Percentiles rank a stretch among this genome's conserved stretches.
These are phyloP conservation scores for Collariella sp. DNA, from an alignment of 495 filamentous ascomycete genomes.

Conservation along the genomic window DNA sequence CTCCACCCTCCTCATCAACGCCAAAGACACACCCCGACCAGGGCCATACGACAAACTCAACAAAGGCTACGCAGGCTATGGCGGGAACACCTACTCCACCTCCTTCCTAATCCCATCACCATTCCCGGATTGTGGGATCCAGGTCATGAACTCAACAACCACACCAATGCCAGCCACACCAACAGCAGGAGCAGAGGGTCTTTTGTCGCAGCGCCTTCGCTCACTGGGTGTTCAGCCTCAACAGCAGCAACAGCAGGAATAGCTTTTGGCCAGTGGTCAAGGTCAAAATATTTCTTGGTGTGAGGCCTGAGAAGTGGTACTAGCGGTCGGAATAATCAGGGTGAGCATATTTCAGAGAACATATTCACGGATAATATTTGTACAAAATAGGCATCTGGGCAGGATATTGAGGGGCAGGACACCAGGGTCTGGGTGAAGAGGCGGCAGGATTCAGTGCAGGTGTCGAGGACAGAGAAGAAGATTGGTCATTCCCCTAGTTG, in stretches of 20 bases:
- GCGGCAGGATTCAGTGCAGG: too few species aligned
- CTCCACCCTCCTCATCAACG: not conserved
- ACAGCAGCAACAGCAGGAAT: not conserved
- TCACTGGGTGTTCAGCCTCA: conserved; percentile 28
- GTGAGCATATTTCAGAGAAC: too few species aligned
- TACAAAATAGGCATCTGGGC: too few species aligned
- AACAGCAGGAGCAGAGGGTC: conserved; percentile 29
- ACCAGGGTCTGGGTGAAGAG: too few species aligned
- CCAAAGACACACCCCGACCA: not conserved
- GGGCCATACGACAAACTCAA: conserved; percentile 23
- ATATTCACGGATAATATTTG: too few species aligned
- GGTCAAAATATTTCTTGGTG: too few species aligned
- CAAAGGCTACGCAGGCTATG: conserved; percentile 60
- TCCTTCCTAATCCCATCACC: too few species aligned
- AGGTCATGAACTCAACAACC: not conserved
- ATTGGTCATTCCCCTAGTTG: too few species aligned
- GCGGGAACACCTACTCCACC: conserved; percentile 46
- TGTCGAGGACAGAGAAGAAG: too few species aligned
- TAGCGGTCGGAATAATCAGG: not conserved
- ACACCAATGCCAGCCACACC: not conserved
- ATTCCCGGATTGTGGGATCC: too few species aligned
- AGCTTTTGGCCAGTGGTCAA: too few species aligned
- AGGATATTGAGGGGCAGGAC: too few species aligned
- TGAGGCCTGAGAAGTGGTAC: not conserved
- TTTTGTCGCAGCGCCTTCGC: conserved; percentile 39